Base-by-base conservation (phyloP, 1,284 basidiomycete species). In the Puccinia horiana region DNA sequence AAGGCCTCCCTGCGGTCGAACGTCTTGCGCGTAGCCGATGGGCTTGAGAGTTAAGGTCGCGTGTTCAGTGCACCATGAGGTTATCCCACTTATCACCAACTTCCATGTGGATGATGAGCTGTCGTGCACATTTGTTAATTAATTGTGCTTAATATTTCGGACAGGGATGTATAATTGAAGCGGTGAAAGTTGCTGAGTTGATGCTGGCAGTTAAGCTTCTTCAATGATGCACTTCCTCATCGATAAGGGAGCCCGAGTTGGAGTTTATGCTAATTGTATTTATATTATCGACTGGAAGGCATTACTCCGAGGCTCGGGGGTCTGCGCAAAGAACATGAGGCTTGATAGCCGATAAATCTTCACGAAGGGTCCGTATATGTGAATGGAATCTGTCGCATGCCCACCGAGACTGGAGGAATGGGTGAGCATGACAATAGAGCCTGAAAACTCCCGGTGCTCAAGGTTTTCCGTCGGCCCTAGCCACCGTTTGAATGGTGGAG, bases 401-500 rank as follows among this genome's bases (percentile, higher is more conserved):
- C 11, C 52, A 54, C 52, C 52, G 52, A 54, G 52, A 54, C 56
- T 58, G n/a, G 20, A n/a, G 56, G 18, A 26, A 16, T 4, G 26
- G n/a, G n/a, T 1, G n/a, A 26, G n/a, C 26, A 29, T 58, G 26
- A 6, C 56, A 58, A 58, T 26, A 4, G 23, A 8, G 3, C 26
- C 26, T 61, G 11, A 32, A 61, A 61, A 35, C 6, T 69, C 42
- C 69, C 44, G 69, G 47, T 72, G 4, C 49, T 1, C n/a, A 72
- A 52, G 44, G 29, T 49, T 18, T 26, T 40, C 69, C 44, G 69
- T 49, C 49, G 69, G 47, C 63, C 47, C 49, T 49, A 49, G 69
- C 69, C 69, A 72, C 69, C 20, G 20, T 65, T 49, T 72, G 44
- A 72, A 65, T 65, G 20, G 42, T 49, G 69, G 44, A 26, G 69